Percentiles rank a stretch among this genome's conserved stretches.
Conservation (phyloP, 495 filamentous ascomycete species). For the Barbatosphaeria neglecta region DNA sequence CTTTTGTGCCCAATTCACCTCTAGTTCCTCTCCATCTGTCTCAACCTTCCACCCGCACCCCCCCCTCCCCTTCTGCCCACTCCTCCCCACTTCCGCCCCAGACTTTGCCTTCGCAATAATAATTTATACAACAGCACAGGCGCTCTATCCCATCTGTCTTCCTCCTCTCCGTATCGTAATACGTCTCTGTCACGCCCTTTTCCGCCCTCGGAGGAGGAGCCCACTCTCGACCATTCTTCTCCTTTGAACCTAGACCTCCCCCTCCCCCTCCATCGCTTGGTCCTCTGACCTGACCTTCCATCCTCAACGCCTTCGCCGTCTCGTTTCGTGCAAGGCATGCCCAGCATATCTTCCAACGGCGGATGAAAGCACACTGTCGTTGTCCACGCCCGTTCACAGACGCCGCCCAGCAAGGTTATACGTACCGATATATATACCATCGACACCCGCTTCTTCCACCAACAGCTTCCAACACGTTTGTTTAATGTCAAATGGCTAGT, state of each 20-base stretch:
- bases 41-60: slow-evolving; percentile 2
- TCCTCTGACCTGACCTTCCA: too few relatives aligned
- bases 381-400: background rate
- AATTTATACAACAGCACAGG: slow-evolving; percentile 8
- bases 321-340: background rate
- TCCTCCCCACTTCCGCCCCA: too few relatives aligned
- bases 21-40: slow-evolving; percentile 1
- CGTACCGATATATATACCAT: too few relatives aligned
- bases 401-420: background rate
- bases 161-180: background rate
- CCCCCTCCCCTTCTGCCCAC: background rate
- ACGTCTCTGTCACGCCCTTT: background rate
- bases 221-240: background rate
- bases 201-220: slow-evolving; percentile 1
- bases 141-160: slow-evolving; percentile 4
- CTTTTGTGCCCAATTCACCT: slow-evolving; percentile 1
- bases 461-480: background rate
- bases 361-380: background rate
- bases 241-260: slow-evolving; percentile 7
- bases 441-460: too few relatives aligned
- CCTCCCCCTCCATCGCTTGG: slow-evolving; percentile 2
- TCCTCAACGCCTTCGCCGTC: background rate
- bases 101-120: slow-evolving; percentile 8
- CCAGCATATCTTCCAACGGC: background rate
- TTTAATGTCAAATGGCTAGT: slow-evolving; percentile 17